A percentile compares a stretch with the other conserved stretches of the same genome.
These are phyloP conservation scores for Ophiocordyceps camponoti-leonardi DNA, from an alignment of 2,329 filamentous ascomycete genomes.

Conservation along the genomic window DNA sequence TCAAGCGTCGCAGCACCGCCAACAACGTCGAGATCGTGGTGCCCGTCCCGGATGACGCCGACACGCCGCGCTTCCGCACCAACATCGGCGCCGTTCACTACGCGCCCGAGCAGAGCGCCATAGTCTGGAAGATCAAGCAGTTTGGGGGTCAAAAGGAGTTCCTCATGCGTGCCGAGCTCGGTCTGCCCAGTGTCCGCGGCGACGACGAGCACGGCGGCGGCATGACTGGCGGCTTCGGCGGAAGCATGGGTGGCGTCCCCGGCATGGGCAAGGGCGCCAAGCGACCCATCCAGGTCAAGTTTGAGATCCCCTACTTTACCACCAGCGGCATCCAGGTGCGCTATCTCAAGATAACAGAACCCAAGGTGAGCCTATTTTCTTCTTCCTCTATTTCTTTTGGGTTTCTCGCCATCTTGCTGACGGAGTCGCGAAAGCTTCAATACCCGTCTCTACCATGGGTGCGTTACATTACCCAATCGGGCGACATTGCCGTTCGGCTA, in stretches of 20 bases:
- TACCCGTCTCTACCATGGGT: slow-evolving; percentile 97
- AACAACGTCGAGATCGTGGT: slow-evolving; percentile 99
- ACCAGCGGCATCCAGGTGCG: slow-evolving; percentile 96
- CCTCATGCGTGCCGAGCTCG: slow-evolving; percentile 91
- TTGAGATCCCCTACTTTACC: slow-evolving; percentile 99
- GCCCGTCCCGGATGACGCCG: slow-evolving; percentile 91
- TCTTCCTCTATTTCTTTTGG: neutral
- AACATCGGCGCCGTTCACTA: slow-evolving; percentile 97
- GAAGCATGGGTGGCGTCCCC: slow-evolving; percentile 86
- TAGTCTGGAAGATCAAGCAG: slow-evolving; percentile 99
- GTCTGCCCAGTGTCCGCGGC: slow-evolving; percentile 80
- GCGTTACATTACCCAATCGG: slow-evolving; percentile 94
- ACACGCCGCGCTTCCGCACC: slow-evolving; percentile 88
- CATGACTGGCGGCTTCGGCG: slow-evolving; percentile 95
- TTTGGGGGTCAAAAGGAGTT: slow-evolving; percentile 98
- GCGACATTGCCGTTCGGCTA: slow-evolving; percentile 85
- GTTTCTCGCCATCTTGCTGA: neutral
- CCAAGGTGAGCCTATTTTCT: slow-evolving; percentile 52
- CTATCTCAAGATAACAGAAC: slow-evolving; percentile 98
- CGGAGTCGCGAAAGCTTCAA: slow-evolving; percentile 52
- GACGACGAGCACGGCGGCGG: slow-evolving; percentile 92
- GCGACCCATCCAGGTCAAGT: slow-evolving; percentile 95
- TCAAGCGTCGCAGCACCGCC: slow-evolving; percentile 91
- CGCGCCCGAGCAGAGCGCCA: slow-evolving; percentile 89
- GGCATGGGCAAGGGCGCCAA: slow-evolving; percentile 67